These are phyloP conservation scores for Boletus reticuloceps DNA, from an alignment of 768 basidiomycete genomes.

Conservation along the genomic window DNA sequence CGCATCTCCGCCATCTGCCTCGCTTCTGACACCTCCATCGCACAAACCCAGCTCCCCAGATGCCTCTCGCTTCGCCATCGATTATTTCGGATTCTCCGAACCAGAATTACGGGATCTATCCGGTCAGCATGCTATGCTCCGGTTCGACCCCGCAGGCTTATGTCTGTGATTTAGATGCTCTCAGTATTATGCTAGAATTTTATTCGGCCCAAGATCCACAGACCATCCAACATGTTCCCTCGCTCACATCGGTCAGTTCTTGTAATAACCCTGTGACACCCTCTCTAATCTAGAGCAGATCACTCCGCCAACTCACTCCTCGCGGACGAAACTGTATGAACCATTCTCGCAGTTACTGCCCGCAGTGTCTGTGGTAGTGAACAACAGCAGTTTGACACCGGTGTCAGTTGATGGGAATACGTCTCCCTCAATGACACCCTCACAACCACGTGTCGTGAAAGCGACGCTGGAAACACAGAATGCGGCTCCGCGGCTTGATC, in stretches of 20 bases:
- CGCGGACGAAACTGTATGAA: slow-evolving; percentile 40
- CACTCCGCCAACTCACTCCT: slow-evolving; percentile 42
- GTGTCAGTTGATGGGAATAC: slow-evolving; percentile 59
- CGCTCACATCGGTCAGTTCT: slow-evolving; percentile 50
- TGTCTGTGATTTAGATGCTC: slow-evolving; percentile 45
- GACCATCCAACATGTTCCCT: slow-evolving; percentile 47
- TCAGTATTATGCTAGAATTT: slow-evolving; percentile 69
- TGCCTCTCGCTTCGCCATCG: slow-evolving; percentile 62
- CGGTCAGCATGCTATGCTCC: slow-evolving; percentile 41
- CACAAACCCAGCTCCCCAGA: slow-evolving; percentile 73
- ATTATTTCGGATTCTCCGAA: slow-evolving; percentile 63
- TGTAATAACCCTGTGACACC: not conserved
- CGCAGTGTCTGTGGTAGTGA: slow-evolving; percentile 24
- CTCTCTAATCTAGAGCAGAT: slow-evolving; percentile 38
- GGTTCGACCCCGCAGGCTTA: not conserved
- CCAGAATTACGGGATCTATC: slow-evolving; percentile 55
- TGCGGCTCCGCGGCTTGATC: slow-evolving; percentile 23
- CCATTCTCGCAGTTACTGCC: slow-evolving; percentile 36
- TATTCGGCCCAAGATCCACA: slow-evolving; percentile 61
- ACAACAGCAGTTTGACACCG: slow-evolving; percentile 46
- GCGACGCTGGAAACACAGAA: slow-evolving; percentile 12
- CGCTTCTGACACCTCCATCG: slow-evolving; percentile 78
- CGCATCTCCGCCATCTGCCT: slow-evolving; percentile 66
- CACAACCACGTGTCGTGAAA: slow-evolving; percentile 15
- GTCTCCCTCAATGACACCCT: too few relatives aligned